phyloP scores from a whole-genome alignment of 305 asterid genomes.

The Fraxinus platypoda region DNA sequence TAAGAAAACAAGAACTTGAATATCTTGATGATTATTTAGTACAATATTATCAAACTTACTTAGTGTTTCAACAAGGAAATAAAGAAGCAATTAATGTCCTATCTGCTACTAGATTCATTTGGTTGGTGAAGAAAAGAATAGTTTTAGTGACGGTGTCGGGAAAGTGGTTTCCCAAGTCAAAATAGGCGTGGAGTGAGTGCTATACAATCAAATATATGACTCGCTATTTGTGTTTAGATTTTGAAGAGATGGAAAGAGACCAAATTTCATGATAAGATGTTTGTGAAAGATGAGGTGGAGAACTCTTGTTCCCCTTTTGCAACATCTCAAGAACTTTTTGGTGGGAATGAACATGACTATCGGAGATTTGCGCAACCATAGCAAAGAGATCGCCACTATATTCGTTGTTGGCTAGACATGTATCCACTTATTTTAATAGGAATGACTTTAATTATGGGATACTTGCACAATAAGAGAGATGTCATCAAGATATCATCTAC shows the following conservation, averaged over 20 bases:
- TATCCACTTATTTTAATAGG: neutral
- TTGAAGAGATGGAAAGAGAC: neutral
- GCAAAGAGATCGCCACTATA: neutral
- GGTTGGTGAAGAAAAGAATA: constrained; percentile 16
- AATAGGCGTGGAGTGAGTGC: neutral
- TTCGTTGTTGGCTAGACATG: neutral
- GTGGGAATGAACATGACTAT: neutral
- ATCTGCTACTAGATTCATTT: constrained; percentile 7
- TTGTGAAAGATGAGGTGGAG: constrained; percentile 27
- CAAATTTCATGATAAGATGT: constrained; percentile 14
- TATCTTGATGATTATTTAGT: neutral
- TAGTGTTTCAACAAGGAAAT: neutral
- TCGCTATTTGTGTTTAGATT: constrained; percentile 3
- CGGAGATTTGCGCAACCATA: neutral
- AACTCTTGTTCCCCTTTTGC: neutral
- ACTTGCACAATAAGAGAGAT: neutral
- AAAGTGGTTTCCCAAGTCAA: constrained; percentile 5
- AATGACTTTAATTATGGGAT: neutral
- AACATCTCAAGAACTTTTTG: neutral
- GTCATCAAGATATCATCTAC: neutral
- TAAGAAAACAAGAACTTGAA: neutral
- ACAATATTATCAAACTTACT: neutral
- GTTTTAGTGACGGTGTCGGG: neutral
- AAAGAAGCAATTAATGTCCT: neutral
- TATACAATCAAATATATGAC: neutral